A percentile compares a stretch with the other conserved stretches of the same genome.
phyloP scores from a whole-genome alignment of 1,139 yeast genomes.

The Candida freyschussii region DNA sequence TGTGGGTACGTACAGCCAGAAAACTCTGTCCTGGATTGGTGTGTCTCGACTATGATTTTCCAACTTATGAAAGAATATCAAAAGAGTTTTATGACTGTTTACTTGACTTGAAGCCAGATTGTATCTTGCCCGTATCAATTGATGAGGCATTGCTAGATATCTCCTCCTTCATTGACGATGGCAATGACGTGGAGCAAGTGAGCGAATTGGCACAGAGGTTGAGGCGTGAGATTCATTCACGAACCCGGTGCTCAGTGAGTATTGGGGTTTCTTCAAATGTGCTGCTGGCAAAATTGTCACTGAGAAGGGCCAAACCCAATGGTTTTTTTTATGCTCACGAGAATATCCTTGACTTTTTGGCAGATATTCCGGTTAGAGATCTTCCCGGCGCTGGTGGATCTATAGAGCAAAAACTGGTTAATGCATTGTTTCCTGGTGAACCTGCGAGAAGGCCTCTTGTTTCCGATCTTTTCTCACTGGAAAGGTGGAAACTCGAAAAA shows the following conservation, averaged over 20 bases:
- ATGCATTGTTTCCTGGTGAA: constrained; percentile 11
- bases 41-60: constrained; percentile 68
- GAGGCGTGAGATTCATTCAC: constrained; percentile 38
- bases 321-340: constrained; percentile 43
- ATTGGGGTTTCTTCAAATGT: constrained; percentile 73
- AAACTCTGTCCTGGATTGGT: constrained; percentile 59
- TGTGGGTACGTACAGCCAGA: constrained; percentile 76
- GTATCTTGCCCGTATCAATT: constrained; percentile 78
- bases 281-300: constrained; percentile 72
- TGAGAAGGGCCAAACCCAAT: constrained; percentile 74
- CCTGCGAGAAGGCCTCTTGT: constrained; percentile 5
- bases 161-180: constrained; percentile 31
- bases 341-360: constrained; percentile 36
- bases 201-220: constrained; percentile 29
- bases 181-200: constrained; percentile 11
- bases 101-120: constrained; percentile 40
- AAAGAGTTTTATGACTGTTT: constrained; percentile 47
- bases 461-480: constrained; percentile 36
- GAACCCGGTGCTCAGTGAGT: constrained; percentile 67
- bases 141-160: constrained; percentile 86
- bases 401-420: constrained; percentile 39
- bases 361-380: constrained; percentile 42
- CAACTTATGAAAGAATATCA: constrained; percentile 60
- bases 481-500: constrained; percentile 35
- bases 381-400: constrained; percentile 86